Evolutionary conservation across 495 filamentous ascomycete species (phyloP).

Genomic region (Extremus antarcticus): DNA sequence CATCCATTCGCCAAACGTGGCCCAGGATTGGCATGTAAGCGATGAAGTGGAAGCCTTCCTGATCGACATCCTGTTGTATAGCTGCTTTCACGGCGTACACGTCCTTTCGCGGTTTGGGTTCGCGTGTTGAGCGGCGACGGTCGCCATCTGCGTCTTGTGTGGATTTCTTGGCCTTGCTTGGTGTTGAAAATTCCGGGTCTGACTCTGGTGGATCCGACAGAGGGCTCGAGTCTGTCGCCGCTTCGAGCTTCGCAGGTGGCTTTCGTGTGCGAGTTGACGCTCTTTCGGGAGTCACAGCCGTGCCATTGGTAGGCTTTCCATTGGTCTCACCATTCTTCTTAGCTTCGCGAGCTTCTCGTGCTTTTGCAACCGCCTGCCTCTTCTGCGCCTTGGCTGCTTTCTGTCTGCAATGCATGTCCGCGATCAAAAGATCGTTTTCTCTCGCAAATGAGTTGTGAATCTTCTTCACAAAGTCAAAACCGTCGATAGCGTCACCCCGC

Average conservation of each 20-base stretch:
- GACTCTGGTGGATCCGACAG: background rate
- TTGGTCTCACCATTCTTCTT: slow-evolving; percentile 22
- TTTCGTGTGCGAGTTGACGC: background rate
- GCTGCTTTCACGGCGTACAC: background rate
- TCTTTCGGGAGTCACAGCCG: background rate
- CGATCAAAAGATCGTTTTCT: slow-evolving; percentile 68
- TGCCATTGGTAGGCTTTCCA: background rate
- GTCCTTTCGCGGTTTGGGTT: slow-evolving; percentile 12
- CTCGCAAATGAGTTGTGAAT: slow-evolving; percentile 82
- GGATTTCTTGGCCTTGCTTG: background rate
- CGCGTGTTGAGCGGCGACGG: slow-evolving; percentile 12
- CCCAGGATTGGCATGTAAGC: slow-evolving; percentile 71
- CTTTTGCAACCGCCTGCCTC: slow-evolving; percentile 12
- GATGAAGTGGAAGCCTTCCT: slow-evolving; percentile 71
- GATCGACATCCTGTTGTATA: slow-evolving; percentile 35
- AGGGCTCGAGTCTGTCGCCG: background rate
- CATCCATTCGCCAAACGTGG: slow-evolving; percentile 82
- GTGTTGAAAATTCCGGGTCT: background rate
- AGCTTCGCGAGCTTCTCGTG: slow-evolving; percentile 32
- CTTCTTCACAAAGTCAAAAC: slow-evolving; percentile 63
- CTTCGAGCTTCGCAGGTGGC: background rate
- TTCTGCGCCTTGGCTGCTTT: slow-evolving; percentile 39
- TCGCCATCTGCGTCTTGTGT: background rate
- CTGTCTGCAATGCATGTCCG: slow-evolving; percentile 57
- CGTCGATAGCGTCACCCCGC: slow-evolving; percentile 62